phyloP scores from a whole-genome alignment of 1,284 basidiomycete species.

The Malassezia sympodialis region DNA sequence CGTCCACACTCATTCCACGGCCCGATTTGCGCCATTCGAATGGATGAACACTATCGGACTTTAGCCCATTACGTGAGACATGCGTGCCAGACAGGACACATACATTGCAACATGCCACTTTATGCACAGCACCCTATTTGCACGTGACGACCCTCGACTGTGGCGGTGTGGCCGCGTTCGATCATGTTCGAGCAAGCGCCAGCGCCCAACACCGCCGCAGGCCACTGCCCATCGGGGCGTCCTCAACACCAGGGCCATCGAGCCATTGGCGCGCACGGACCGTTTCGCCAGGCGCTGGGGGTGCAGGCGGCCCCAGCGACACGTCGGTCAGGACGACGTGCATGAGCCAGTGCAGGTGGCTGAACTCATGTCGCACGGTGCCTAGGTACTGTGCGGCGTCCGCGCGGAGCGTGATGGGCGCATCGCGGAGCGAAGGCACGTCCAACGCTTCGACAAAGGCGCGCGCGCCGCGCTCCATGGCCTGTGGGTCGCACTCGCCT shows the following conservation, averaged over 20 bases:
- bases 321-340: constrained; percentile 7
- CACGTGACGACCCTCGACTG: background rate
- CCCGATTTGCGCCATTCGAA: background rate
- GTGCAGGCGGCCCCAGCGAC: background rate
- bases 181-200: background rate
- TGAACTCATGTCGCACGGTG: constrained; percentile 11
- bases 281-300: background rate
- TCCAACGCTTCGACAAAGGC: background rate
- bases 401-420: background rate
- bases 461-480: background rate
- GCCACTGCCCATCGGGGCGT: constrained; percentile 13
- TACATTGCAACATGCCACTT: background rate
- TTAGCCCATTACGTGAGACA: background rate
- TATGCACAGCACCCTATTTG: background rate
- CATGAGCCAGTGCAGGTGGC: constrained; percentile 16
- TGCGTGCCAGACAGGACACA: background rate
- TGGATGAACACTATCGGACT: background rate
- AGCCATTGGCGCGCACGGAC: background rate
- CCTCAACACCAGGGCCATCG: background rate
- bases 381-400: background rate
- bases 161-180: background rate
- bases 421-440: background rate
- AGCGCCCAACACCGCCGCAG: constrained; percentile 14
- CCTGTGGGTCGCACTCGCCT: background rate
- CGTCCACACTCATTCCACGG: background rate